Evolutionary conservation across 106 monocot genomes (phyloP).

Genomic region (Allium cepa): DNA sequence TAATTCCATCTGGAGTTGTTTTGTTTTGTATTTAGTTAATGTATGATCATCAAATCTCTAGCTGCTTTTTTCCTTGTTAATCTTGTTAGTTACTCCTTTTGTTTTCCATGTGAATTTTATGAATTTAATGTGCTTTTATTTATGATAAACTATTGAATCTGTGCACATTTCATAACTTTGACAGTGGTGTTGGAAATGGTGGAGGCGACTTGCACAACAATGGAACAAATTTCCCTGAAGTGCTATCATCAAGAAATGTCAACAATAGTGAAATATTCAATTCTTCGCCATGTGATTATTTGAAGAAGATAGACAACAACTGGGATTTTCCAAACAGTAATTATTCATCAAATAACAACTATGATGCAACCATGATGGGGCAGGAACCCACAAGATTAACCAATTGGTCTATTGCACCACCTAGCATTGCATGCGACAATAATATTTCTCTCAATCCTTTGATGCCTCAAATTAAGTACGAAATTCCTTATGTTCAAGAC

Average conservation of each 20-base stretch:
- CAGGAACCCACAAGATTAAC: constrained; percentile 9
- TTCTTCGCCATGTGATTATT: constrained; percentile 67
- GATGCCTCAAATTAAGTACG: background rate
- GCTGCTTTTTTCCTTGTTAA: too few species aligned
- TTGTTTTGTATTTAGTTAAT: too few species aligned
- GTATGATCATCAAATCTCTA: too few species aligned
- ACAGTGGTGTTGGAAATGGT: constrained; percentile 25
- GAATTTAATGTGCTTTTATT: background rate
- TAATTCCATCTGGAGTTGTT: too few species aligned
- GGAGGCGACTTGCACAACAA: constrained; percentile 22
- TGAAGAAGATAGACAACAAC: constrained; percentile 53
- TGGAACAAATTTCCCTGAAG: constrained; percentile 44
- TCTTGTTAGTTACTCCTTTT: too few species aligned
- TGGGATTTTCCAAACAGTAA: constrained; percentile 10
- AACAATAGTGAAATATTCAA: constrained; percentile 18
- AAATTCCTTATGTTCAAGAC: background rate
- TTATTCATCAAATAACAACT: constrained; percentile 3
- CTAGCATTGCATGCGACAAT: constrained; percentile 19
- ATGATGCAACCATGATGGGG: constrained; percentile 16
- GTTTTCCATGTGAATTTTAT: background rate
- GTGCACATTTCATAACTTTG: background rate
- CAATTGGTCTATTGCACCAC: constrained; percentile 84
- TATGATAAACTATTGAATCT: constrained; percentile 3
- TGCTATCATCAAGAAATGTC: constrained; percentile 32
- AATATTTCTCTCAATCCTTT: background rate